These are phyloP conservation scores for Hyphodiscus hymeniophilus DNA, from an alignment of 495 filamentous ascomycete genomes.

Conservation along the genomic window DNA sequence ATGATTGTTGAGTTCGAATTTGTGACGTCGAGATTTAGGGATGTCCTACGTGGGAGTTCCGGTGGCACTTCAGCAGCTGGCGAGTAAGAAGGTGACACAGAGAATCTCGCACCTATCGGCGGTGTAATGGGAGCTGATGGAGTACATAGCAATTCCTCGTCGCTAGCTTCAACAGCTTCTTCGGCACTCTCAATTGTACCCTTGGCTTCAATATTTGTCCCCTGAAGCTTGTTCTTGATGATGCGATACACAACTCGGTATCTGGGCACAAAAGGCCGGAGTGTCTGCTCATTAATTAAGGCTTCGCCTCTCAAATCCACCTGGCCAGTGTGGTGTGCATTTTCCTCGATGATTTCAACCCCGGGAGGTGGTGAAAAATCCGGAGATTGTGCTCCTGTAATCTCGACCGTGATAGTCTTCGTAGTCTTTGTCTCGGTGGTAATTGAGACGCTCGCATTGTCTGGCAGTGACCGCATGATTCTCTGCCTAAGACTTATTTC, in stretches of 20 bases:
- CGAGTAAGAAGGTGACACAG: neutral
- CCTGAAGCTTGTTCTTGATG: slow-evolving; percentile 31
- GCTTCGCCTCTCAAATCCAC: slow-evolving; percentile 3
- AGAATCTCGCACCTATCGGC: neutral
- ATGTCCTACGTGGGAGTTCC: slow-evolving; percentile 21
- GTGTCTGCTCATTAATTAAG: slow-evolving; percentile 9
- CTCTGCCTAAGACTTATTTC: slow-evolving; percentile 36
- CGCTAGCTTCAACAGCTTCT: slow-evolving; percentile 9
- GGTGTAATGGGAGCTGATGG: neutral
- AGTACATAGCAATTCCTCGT: slow-evolving; percentile 4
- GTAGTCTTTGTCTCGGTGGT: slow-evolving; percentile 55
- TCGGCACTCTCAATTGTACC: slow-evolving; percentile 23
- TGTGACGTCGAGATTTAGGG: neutral
- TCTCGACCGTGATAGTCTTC: slow-evolving; percentile 65
- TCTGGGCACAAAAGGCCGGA: slow-evolving; percentile 16
- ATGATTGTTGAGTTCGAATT: neutral
- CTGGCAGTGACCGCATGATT: slow-evolving; percentile 35
- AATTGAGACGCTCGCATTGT: slow-evolving; percentile 51
- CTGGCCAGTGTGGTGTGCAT: slow-evolving; percentile 16
- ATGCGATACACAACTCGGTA: slow-evolving; percentile 37
- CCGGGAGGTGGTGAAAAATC: slow-evolving; percentile 57
- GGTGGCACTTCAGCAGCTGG: slow-evolving; percentile 18
- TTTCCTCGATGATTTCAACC: slow-evolving; percentile 57
- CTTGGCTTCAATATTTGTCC: slow-evolving; percentile 28
- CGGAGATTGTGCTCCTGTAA: slow-evolving; percentile 50